Percentiles rank a stretch among this genome's conserved stretches.
phyloP scores from a whole-genome alignment of 495 filamentous ascomycete species.

The Xylaria telfairii region DNA sequence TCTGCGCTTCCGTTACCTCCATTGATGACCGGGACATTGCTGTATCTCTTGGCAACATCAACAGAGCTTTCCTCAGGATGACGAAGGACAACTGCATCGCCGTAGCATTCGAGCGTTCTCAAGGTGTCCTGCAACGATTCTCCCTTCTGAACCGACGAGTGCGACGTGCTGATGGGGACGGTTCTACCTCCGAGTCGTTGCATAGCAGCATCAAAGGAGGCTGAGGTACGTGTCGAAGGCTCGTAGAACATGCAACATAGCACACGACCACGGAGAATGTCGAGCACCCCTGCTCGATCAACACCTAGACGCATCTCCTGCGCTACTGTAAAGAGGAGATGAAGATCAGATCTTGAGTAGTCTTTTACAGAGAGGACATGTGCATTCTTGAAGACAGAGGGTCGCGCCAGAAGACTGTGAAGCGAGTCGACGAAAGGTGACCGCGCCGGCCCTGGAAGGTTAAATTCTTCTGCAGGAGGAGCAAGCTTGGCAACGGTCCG shows the following conservation, averaged over 20 bases:
- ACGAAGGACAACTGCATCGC: slow-evolving; percentile 90
- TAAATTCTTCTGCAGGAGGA: slow-evolving; percentile 56
- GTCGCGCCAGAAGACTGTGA: slow-evolving; percentile 70
- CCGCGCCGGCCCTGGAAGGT: slow-evolving; percentile 53
- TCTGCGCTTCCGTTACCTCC: slow-evolving; percentile 94
- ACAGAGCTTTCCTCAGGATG: slow-evolving; percentile 84
- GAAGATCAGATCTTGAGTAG: slow-evolving; percentile 84
- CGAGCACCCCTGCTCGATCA: slow-evolving; percentile 85
- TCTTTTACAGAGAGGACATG: slow-evolving; percentile 90
- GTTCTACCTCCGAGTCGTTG: slow-evolving; percentile 90
- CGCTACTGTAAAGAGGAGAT: slow-evolving; percentile 92
- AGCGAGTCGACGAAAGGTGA: slow-evolving; percentile 49
- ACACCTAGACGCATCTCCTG: slow-evolving; percentile 96
- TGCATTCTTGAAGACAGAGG: slow-evolving; percentile 81
- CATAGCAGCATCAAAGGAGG: slow-evolving; percentile 98
- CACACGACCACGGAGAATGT: slow-evolving; percentile 82
- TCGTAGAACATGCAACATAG: slow-evolving; percentile 96
- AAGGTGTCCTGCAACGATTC: slow-evolving; percentile 93
- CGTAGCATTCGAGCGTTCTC: slow-evolving; percentile 90
- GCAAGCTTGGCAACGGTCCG: slow-evolving; percentile 30
- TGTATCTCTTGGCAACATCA: slow-evolving; percentile 81
- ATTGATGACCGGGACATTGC: slow-evolving; percentile 91
- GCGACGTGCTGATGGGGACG: slow-evolving; percentile 75
- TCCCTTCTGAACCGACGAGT: slow-evolving; percentile 89
- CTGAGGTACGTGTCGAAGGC: slow-evolving; percentile 93